These are phyloP conservation scores for Lentinula detonsa DNA, from an alignment of 768 basidiomycete genomes.

Conservation along the genomic window DNA sequence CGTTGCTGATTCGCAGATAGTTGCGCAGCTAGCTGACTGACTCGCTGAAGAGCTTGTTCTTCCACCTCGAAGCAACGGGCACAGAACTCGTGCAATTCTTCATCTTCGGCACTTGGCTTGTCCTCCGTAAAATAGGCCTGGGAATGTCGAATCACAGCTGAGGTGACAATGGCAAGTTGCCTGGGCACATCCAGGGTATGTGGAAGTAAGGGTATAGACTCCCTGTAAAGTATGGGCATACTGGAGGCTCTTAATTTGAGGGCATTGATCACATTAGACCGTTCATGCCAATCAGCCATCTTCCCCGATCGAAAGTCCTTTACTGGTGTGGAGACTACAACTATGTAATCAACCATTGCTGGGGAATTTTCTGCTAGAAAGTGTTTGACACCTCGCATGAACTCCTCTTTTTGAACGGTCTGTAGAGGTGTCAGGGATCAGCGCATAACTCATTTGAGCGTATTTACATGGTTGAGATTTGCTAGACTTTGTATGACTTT, in stretches of 20 bases:
- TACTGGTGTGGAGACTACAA: constrained; percentile 58
- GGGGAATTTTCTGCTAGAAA: constrained; percentile 60
- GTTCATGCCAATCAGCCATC: constrained; percentile 38
- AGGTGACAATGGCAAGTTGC: constrained; percentile 71
- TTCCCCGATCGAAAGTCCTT: constrained; percentile 17
- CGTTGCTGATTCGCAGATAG: constrained; percentile 23
- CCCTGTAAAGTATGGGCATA: constrained; percentile 56
- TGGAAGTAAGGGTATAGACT: constrained; percentile 68
- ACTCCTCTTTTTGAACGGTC: constrained; percentile 72
- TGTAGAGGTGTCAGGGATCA: constrained; percentile 16
- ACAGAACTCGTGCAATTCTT: constrained; percentile 49
- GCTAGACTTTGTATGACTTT: constrained; percentile 89
- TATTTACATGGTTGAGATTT: constrained; percentile 68
- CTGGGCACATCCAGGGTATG: constrained; percentile 73
- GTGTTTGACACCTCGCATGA: constrained; percentile 71
- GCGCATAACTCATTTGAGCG: neutral
- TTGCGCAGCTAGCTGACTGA: constrained; percentile 51
- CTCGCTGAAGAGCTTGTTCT: constrained; percentile 58
- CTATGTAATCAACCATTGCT: constrained; percentile 77
- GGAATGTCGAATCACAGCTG: constrained; percentile 67
- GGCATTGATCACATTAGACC: constrained; percentile 45
- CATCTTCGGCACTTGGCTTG: constrained; percentile 30
- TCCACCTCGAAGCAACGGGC: constrained; percentile 64
- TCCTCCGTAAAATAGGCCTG: constrained; percentile 31
- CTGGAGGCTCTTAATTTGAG: constrained; percentile 50